These are phyloP conservation scores for Dalechampia spathulata DNA, from an alignment of 441 rosid genomes.

Conservation along the genomic window DNA sequence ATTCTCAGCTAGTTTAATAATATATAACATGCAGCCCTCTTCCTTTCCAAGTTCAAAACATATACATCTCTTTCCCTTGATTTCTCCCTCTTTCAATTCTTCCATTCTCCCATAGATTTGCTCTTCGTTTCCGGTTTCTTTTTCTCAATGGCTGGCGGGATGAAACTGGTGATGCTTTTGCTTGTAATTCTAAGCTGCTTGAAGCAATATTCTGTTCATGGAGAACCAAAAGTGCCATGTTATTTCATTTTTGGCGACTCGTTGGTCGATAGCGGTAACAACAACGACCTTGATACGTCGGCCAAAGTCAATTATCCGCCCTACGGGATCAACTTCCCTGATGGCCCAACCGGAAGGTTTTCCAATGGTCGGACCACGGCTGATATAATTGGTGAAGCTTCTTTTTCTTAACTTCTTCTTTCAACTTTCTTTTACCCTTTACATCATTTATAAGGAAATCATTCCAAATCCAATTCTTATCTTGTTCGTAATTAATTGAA, in stretches of 20 bases:
- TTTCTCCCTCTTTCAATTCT: too few species aligned
- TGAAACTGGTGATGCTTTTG: neutral
- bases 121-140: too few species aligned
- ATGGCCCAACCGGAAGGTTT: constrained; percentile 33
- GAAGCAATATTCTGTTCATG: neutral
- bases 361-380: constrained; percentile 24
- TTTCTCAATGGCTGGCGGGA: constrained; percentile 4
- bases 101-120: too few species aligned
- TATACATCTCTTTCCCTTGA: too few species aligned
- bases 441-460: too few species aligned
- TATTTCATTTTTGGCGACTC: constrained; percentile 45
- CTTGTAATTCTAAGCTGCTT: neutral
- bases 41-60: too few species aligned
- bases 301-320: constrained; percentile 25
- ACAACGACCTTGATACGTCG: constrained; percentile 22
- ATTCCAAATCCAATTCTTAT: too few species aligned
- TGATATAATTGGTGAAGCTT: constrained; percentile 22
- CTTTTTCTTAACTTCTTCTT: neutral
- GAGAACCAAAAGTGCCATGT: constrained; percentile 27
- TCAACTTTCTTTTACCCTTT: too few species aligned
- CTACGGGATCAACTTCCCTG: constrained; percentile 29
- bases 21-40: too few species aligned
- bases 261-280: constrained; percentile 30
- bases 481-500: neutral
- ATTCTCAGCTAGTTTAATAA: too few species aligned